A percentile compares a stretch with the other conserved stretches of the same genome.
phyloP scores from a whole-genome alignment of 2,329 filamentous ascomycete species.

The Trichoderma koningii region DNA sequence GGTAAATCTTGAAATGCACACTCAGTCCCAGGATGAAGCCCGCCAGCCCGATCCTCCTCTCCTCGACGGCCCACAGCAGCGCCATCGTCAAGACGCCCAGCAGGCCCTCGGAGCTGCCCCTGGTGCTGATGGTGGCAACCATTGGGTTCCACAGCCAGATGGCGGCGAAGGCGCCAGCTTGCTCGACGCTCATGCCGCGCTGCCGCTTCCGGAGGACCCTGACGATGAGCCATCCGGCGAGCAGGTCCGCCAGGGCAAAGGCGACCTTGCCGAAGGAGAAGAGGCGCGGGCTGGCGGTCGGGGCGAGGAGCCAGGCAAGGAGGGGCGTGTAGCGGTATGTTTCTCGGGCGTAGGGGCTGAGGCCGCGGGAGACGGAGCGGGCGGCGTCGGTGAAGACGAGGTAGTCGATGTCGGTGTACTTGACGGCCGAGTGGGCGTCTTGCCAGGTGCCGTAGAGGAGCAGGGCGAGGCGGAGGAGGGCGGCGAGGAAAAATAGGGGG shows the following conservation, averaged over 20 bases:
- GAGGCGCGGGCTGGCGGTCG: conserved; percentile 63
- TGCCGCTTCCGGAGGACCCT: conserved; percentile 41
- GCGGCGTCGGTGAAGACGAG: conserved; percentile 96
- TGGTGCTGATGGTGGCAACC: conserved; percentile 94
- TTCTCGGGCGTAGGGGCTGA: conserved; percentile 81
- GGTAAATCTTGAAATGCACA: conserved; percentile 99
- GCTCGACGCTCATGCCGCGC: conserved; percentile 48
- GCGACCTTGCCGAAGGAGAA: conserved; percentile 87
- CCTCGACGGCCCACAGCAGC: conserved; percentile 78
- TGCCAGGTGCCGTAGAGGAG: conserved; percentile 90
- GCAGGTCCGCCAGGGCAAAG: conserved; percentile 80
- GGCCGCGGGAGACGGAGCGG: conserved; percentile 67
- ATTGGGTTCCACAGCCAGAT: conserved; percentile 97
- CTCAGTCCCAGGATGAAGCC: conserved; percentile 76
- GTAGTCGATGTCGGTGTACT: conserved; percentile 99
- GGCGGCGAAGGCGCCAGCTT: conserved; percentile 74
- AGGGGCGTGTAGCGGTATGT: conserved; percentile 97
- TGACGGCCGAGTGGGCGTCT: conserved; percentile 86
- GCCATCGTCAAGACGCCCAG: conserved; percentile 82
- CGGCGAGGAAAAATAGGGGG: conserved; percentile 58
- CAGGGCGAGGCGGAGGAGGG: conserved; percentile 69
- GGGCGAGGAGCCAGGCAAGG: conserved; percentile 85
- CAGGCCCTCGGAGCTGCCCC: conserved; percentile 90
- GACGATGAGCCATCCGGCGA: conserved; percentile 78
- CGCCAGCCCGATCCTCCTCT: conserved; percentile 62